Base-by-base conservation (phyloP, 179 eudicot genomes). In the Carnegiea gigantea region DNA sequence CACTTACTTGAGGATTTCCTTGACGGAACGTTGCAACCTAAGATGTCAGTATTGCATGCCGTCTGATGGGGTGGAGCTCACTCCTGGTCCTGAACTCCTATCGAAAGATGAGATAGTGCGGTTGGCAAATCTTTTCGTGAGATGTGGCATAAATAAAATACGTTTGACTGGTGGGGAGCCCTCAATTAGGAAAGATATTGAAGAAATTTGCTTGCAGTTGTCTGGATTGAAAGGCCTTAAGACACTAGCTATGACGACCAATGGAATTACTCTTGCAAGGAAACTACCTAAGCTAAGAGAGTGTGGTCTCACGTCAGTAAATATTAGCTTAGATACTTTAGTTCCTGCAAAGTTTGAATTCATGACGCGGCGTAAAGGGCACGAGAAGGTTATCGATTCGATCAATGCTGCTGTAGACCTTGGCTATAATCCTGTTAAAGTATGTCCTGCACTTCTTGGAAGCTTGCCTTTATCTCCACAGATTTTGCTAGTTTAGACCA, bases 131-230 rank as follows among this genome's bases (percentile, higher is more conserved):
- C 86, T 95, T 70, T 95, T 95, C 82, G 97, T 95, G 40, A 86
- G 91, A 65, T 87, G 92, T 40, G 99, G 99, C 46, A 98, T 94
- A 78, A 82, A 91, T 78, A 95, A 95, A 79, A 95, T 95, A 84
- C 98, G 99, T 74, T 85, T 95, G 86, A 95, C 99, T 38, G 99
- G 99, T 76, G 99, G 99, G 38, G 99, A 95, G 92, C 99, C 99
- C 33, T 89, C 95, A 23, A 80, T 94, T 75, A 89, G 99, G 88
- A 95, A 90, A 77, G 98, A 95, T 86, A 88, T 95, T 67, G 99
- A 92, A 82, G 99, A 94, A 40, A 87, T 94, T 78, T 95, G 99
- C 87, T 86, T 82, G 78, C 88, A 85, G 79, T 81, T 95, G 67
- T 95, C 99, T 78, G 90, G 84, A 77, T 76, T 95, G 80, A 80